phyloP scores from a whole-genome alignment of 139 green algal species.

The Zygnema cylindricum region DNA sequence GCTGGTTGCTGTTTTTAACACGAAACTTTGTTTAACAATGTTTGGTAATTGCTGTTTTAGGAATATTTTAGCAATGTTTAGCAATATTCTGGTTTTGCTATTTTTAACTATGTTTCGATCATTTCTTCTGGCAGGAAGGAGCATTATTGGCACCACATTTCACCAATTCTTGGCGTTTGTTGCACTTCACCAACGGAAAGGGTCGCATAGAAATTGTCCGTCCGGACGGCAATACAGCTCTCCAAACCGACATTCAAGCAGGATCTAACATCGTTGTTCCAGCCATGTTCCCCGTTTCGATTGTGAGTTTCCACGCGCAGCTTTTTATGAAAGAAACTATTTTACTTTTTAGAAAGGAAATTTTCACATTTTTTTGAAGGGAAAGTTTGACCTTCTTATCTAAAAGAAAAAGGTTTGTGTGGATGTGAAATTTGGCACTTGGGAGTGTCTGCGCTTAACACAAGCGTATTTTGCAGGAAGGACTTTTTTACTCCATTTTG shows the following conservation, averaged over 20 bases:
- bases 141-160: not conserved
- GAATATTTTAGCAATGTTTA: not conserved
- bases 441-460: too few relatives aligned
- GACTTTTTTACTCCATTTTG: too few relatives aligned
- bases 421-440: too few relatives aligned
- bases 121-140: not conserved
- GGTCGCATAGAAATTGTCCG: not conserved
- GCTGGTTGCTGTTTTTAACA: too few relatives aligned
- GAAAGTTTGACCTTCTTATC: not conserved
- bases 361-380: not conserved
- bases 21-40: too few relatives aligned
- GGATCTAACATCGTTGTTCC: slow-evolving; percentile 2
- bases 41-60: not conserved
- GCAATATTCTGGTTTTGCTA: not conserved
- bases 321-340: not conserved
- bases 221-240: not conserved
- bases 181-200: slow-evolving; percentile 17
- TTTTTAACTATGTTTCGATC: too few relatives aligned
- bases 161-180: not conserved
- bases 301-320: not conserved
- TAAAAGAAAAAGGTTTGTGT: not conserved
- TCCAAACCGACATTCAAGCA: not conserved
- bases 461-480: too few relatives aligned
- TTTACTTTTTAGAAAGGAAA: not conserved
- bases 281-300: not conserved